Base-by-base conservation (phyloP, 2,329 filamentous ascomycete genomes). In the Alternaria novae-zelandiae region DNA sequence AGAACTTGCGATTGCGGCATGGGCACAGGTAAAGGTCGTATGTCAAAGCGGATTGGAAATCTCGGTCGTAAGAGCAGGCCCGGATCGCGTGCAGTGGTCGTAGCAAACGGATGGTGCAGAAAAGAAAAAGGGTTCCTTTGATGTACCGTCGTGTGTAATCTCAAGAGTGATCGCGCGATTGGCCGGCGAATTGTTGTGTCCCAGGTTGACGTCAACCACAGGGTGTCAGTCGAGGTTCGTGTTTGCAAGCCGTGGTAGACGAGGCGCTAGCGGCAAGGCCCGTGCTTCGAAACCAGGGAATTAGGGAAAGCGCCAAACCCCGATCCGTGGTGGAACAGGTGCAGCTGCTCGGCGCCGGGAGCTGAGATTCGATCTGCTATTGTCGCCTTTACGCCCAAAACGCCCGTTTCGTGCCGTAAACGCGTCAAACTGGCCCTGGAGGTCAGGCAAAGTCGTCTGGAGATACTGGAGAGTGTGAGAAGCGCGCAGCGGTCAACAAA, bases 281-380 rank as follows among this genome's bases (percentile, higher is more conserved):
- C 56, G 65, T 68, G 67, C 65, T 45, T 53, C 11, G 50, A 55
- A 47, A 49, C 46, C 54, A 59, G 60, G 59, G 64, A 66, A 66
- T 71, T 61, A 63, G 64, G 70, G 44, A 63, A 68, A 62, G 67
- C 67, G 67, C 67, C 60, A 64, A 64, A 63, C 64, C 60, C 67
- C 66, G 70, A 71, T 70, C 70, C 68, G 65, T 57, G 56, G 69
- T 71, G 70, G 67, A 69, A 71, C 69, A 65, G 64, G 65, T 64
- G 67, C 65, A 63, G 66, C 67, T 69, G 72, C 73, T 73, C 73
- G 71, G 70, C 71, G 66, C 67, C 64, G 67, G 67, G 58, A 71
- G 70, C 72, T 75, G 75, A 76, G 74, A 76, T 74, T 68, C 69
- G 65, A 71, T 67, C 70, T 63, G 67, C 59, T 59, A 61, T 59